A percentile compares a stretch with the other conserved stretches of the same genome.
These are phyloP conservation scores for Phellopilus nigrolimitatus DNA, from an alignment of 1,284 basidiomycete species.

Conservation along the genomic window DNA sequence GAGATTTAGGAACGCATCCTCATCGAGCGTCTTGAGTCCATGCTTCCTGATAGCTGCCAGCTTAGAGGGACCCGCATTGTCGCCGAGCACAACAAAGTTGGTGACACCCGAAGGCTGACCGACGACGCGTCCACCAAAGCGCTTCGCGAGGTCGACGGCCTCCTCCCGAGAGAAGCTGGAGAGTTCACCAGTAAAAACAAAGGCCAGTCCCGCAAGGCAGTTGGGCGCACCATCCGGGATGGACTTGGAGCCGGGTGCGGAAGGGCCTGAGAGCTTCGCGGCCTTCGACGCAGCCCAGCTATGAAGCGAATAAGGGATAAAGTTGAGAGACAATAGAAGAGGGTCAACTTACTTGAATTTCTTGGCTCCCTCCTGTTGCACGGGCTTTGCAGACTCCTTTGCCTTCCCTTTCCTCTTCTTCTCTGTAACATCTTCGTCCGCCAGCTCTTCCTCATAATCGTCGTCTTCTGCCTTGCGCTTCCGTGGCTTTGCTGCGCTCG, in stretches of 20 bases:
- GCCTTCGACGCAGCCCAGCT: slow-evolving; percentile 66
- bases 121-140: slow-evolving; percentile 90
- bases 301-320: slow-evolving; percentile 8
- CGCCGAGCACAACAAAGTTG: slow-evolving; percentile 84
- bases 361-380: slow-evolving; percentile 19
- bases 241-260: slow-evolving; percentile 74
- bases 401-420: slow-evolving; percentile 24
- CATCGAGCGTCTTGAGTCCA: slow-evolving; percentile 69
- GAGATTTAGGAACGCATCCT: slow-evolving; percentile 85
- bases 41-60: slow-evolving; percentile 82
- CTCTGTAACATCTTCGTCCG: slow-evolving; percentile 26
- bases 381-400: slow-evolving; percentile 22
- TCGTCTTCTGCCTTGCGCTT: slow-evolving; percentile 24
- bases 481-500: slow-evolving; percentile 17
- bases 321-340: slow-evolving; percentile 7
- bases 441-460: slow-evolving; percentile 24
- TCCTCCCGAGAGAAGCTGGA: slow-evolving; percentile 86
- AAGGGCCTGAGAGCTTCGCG: slow-evolving; percentile 66
- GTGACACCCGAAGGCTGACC: slow-evolving; percentile 88
- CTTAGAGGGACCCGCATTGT: slow-evolving; percentile 86
- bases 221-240: slow-evolving; percentile 78
- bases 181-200: slow-evolving; percentile 96
- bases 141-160: slow-evolving; percentile 83
- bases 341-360: slow-evolving; percentile 31
- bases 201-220: slow-evolving; percentile 81